Base-by-base conservation (phyloP, 2,329 filamentous ascomycete genomes). In the Cytospora schulzeri region DNA sequence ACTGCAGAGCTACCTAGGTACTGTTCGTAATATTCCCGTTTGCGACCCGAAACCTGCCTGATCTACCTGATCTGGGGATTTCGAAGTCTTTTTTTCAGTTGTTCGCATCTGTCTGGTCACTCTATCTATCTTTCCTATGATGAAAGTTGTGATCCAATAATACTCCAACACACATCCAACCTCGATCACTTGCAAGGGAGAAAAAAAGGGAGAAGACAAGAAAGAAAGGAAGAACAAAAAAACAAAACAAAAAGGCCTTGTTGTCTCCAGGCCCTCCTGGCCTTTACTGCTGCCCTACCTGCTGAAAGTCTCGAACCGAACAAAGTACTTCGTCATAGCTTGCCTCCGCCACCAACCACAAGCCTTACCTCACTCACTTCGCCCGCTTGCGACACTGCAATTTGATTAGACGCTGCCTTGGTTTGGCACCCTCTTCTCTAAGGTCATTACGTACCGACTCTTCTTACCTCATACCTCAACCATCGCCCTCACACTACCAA, bases 241-340 rank as follows among this genome's bases (percentile, higher is more conserved):
- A 11, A 48, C 2, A 12, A 12, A 11, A 22, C 8, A 14, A 24
- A 48, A 48, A 14, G 12, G 45, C 45, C 45, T 22, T 8, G n/a
- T n/a, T 22, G 1, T 15, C n/a, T 8, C 41, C n/a, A 24, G 9
- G 11, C n/a, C 45, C 9, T 22, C 35, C 14, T 17, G 19, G n/a
- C 6, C n/a, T 19, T 24, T 48, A 48, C 45, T 48, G 45, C 17
- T n/a, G n/a, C 41, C 38, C 19, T 6, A 9, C 31, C 38, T 41
- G 19, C 41, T n/a, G 41, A n/a, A 45, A 48, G n/a, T 24, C n/a
- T 24, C 11, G 22, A 48, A 4, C 26, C 31, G 33, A 22, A 24
- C 22, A 12, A n/a, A n/a, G 24, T 22, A 45, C 63, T 62, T 65
- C 63, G 63, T 65, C 63, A 65, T 65, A 62, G 63, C 63, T 57